Percentiles rank a stretch among this genome's conserved stretches.
phyloP scores from a whole-genome alignment of 2,329 filamentous ascomycete genomes.

The Colletotrichum sp. region DNA sequence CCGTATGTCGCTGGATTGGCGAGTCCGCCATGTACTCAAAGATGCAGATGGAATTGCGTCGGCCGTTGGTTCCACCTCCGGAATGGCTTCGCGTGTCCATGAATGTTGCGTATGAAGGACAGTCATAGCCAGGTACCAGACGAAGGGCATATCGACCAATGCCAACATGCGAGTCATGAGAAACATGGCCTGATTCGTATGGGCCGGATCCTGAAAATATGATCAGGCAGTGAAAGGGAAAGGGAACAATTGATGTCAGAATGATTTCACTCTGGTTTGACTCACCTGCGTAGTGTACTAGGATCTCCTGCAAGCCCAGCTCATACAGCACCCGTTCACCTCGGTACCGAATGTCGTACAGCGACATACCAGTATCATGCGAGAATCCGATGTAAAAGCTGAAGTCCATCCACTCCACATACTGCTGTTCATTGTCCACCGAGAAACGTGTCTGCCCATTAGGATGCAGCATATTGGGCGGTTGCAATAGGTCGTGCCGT shows the following conservation, averaged over 20 bases:
- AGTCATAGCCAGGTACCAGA: conserved; percentile 55
- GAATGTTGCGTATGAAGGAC: conserved; percentile 54
- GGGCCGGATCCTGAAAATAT: conserved; percentile 37
- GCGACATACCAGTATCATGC: conserved; percentile 50
- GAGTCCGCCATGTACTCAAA: conserved; percentile 57
- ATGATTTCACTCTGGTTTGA: not conserved
- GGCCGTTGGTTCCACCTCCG: conserved; percentile 45
- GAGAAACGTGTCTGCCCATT: conserved; percentile 41
- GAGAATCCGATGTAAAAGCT: conserved; percentile 56
- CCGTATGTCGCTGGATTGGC: conserved; percentile 53
- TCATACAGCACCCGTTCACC: conserved; percentile 60
- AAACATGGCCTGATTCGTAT: conserved; percentile 51
- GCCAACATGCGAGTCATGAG: conserved; percentile 52
- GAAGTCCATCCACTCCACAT: conserved; percentile 57
- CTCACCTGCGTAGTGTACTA: conserved; percentile 67
- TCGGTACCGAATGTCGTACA: conserved; percentile 60
- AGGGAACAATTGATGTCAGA: too few species aligned
- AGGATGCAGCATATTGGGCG: conserved; percentile 29
- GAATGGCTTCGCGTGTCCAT: conserved; percentile 51
- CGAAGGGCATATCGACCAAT: conserved; percentile 50
- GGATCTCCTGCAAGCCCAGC: conserved; percentile 58
- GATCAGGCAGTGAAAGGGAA: too few species aligned
- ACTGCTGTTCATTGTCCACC: conserved; percentile 46
- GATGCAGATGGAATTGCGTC: conserved; percentile 57
- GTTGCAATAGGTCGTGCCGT: conserved; percentile 36